phyloP scores from a whole-genome alignment of 176 grass and related monocot genomes.

The Chloris gayana region DNA sequence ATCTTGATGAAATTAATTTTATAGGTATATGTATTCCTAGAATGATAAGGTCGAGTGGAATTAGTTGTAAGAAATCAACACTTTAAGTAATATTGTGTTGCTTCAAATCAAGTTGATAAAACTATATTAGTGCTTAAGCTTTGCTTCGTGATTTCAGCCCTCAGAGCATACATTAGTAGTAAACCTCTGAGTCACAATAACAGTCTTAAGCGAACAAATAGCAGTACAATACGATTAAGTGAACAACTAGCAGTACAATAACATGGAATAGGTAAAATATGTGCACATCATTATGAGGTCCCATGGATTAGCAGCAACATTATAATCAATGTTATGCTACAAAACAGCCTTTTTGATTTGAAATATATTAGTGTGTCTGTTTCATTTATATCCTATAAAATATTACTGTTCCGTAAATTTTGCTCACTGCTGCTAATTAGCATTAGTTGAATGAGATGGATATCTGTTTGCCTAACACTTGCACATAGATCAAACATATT shows the following conservation, averaged over 20 bases:
- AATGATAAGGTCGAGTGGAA: conserved; percentile 11
- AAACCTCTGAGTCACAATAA: conserved; percentile 10
- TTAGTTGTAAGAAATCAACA: conserved; percentile 27
- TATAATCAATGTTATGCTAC: not conserved
- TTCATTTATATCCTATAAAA: not conserved
- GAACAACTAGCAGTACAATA: conserved; percentile 19
- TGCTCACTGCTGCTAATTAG: conserved; percentile 25
- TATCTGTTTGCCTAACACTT: not conserved
- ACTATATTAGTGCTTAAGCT: conserved; percentile 11
- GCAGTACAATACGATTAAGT: not conserved
- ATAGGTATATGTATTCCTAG: conserved; percentile 14
- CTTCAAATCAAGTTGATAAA: conserved; percentile 6
- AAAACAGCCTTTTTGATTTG: not conserved
- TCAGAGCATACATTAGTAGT: not conserved
- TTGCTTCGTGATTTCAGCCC: conserved; percentile 27
- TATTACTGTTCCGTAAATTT: not conserved
- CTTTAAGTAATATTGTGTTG: conserved; percentile 33
- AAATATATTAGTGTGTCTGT: not conserved
- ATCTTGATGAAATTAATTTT: not conserved
- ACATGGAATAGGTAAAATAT: not conserved
- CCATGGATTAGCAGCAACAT: not conserved
- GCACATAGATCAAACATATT: not conserved
- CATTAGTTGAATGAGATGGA: not conserved
- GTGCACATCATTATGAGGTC: not conserved
- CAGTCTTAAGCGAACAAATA: conserved; percentile 22